Percentiles rank a stretch among this genome's conserved stretches.
These are phyloP conservation scores for Venturia carpophila DNA, from an alignment of 2,329 filamentous ascomycete species.

Conservation along the genomic window DNA sequence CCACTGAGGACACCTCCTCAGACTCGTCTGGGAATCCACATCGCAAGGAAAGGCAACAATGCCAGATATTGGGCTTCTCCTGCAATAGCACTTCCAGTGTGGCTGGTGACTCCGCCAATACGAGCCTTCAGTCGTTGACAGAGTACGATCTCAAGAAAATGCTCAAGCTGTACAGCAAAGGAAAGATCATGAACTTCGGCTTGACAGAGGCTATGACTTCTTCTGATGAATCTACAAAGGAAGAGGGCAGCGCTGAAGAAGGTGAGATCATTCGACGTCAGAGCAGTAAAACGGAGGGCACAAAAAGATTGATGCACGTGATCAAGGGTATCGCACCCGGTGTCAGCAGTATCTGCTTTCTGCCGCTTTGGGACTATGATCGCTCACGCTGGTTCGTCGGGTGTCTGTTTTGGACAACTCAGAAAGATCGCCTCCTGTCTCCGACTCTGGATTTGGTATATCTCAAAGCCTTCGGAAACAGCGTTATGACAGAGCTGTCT, in stretches of 20 bases:
- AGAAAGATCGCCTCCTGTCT: constrained; percentile 38
- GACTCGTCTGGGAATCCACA: neutral
- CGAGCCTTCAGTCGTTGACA: constrained; percentile 20
- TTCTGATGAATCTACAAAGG: neutral
- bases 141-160: constrained; percentile 19
- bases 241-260: neutral
- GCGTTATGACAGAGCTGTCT: constrained; percentile 50
- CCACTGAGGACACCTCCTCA: neutral
- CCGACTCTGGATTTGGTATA: constrained; percentile 44
- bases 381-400: constrained; percentile 3
- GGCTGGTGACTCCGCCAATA: constrained; percentile 19
- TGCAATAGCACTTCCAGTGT: neutral
- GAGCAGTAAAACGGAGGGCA: neutral
- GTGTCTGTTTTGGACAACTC: constrained; percentile 25
- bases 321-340: constrained; percentile 6
- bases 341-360: constrained; percentile 7
- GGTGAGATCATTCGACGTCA: neutral
- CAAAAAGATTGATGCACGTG: neutral
- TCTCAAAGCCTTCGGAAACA: constrained; percentile 45
- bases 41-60: neutral
- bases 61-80: constrained; percentile 20
- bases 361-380: constrained; percentile 7
- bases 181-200: constrained; percentile 34
- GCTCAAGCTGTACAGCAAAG: constrained; percentile 30
- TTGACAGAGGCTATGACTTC: constrained; percentile 18